These are phyloP conservation scores for Epichloe festucae DNA, from an alignment of 2,329 filamentous ascomycete species.

Conservation along the genomic window DNA sequence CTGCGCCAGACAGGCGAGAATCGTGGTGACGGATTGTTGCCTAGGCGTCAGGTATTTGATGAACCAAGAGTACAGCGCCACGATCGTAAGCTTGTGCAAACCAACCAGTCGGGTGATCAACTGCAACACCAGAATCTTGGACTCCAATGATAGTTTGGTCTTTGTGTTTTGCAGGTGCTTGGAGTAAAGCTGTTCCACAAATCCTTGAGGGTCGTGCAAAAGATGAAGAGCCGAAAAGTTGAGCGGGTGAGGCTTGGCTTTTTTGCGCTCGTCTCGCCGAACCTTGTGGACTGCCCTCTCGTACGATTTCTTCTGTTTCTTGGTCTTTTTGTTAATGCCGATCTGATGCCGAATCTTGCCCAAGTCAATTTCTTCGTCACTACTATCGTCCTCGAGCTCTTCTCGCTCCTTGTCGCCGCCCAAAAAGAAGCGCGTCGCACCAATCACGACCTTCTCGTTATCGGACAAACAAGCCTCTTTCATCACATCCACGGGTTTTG, in stretches of 20 bases:
- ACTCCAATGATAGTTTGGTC: conserved; percentile 73
- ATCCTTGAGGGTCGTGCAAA: conserved; percentile 86
- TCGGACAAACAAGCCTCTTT: conserved; percentile 81
- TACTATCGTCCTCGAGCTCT: conserved; percentile 79
- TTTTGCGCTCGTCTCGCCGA: conserved; percentile 75
- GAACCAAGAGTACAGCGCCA: conserved; percentile 92
- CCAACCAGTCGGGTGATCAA: conserved; percentile 84
- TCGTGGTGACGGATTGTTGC: conserved; percentile 83
- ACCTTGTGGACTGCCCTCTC: conserved; percentile 72
- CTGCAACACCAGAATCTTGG: conserved; percentile 80
- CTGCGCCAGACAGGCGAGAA: conserved; percentile 84
- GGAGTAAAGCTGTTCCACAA: conserved; percentile 77
- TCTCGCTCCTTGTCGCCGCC: conserved; percentile 94
- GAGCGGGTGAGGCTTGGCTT: conserved; percentile 71
- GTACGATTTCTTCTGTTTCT: conserved; percentile 69
- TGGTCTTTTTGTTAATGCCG: conserved; percentile 92
- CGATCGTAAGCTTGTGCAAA: conserved; percentile 79
- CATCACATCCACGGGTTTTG: conserved; percentile 95
- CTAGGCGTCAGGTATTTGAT: conserved; percentile 81
- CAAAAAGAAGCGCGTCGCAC: conserved; percentile 91
- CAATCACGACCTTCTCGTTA: conserved; percentile 83
- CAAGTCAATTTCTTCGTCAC: conserved; percentile 68
- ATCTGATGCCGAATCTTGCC: conserved; percentile 71
- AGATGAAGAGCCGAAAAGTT: conserved; percentile 96
- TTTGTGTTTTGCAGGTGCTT: conserved; percentile 85